These are phyloP conservation scores for Lagerstroemia speciosa DNA, from an alignment of 345 rosid species.

Conservation along the genomic window DNA sequence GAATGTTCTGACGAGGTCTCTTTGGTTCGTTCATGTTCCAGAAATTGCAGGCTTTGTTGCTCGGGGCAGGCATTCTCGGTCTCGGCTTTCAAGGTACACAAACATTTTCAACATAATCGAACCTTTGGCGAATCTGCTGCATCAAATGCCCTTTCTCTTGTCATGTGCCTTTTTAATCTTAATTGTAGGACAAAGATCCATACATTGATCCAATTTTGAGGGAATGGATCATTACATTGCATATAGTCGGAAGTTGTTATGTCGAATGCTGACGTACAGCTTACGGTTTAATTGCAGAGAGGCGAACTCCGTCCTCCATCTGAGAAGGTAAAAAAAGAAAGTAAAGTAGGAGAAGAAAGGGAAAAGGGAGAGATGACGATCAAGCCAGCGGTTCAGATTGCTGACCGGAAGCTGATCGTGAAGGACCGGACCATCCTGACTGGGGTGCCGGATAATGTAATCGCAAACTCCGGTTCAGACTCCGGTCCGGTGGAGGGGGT, in stretches of 20 bases:
- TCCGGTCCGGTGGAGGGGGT: slow-evolving; percentile 69
- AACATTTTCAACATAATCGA: neutral
- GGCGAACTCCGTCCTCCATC: slow-evolving; percentile 16
- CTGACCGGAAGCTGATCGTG: slow-evolving; percentile 53
- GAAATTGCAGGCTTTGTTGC: slow-evolving; percentile 33
- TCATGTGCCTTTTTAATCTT: neutral
- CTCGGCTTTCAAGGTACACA: slow-evolving; percentile 40
- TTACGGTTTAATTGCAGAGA: slow-evolving; percentile 27
- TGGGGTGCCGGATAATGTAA: slow-evolving; percentile 70
- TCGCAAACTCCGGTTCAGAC: slow-evolving; percentile 46
- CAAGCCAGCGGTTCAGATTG: slow-evolving; percentile 65
- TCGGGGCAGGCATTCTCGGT: slow-evolving; percentile 18
- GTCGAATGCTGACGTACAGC: neutral
- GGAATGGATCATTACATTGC: neutral
- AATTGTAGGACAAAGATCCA: neutral
- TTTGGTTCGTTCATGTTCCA: slow-evolving; percentile 23
- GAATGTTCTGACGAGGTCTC: slow-evolving; percentile 18
- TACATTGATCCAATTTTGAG: neutral
- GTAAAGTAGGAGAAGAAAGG: slow-evolving; percentile 18
- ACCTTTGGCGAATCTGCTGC: neutral
- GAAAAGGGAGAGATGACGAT: slow-evolving; percentile 48
- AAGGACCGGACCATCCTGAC: slow-evolving; percentile 49
- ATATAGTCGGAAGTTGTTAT: neutral
- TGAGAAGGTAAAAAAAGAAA: slow-evolving; percentile 18
- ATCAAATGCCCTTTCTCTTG: neutral